Percentiles rank a stretch among this genome's conserved stretches.
Conservation (phyloP, 768 basidiomycete species). For the Pisolithus albus region DNA sequence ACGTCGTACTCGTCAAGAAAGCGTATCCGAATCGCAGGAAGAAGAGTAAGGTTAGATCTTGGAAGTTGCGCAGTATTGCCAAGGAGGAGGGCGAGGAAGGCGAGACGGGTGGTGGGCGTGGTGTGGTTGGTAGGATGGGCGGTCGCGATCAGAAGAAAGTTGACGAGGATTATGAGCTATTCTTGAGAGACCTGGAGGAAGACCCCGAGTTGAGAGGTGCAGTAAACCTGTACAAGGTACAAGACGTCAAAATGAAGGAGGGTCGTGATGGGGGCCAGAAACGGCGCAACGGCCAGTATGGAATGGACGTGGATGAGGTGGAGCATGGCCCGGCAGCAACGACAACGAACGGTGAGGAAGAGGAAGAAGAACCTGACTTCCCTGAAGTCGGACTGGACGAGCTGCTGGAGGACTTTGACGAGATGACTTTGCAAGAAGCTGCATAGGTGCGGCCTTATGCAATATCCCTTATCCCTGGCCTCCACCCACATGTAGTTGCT, state of each 20-base stretch:
- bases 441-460: background rate
- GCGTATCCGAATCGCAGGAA: slow-evolving; percentile 90
- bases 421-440: slow-evolving; percentile 67
- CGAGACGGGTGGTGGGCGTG: slow-evolving; percentile 67
- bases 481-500: background rate
- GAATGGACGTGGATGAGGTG: slow-evolving; percentile 63
- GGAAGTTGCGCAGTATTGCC: slow-evolving; percentile 89
- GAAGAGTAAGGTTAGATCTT: slow-evolving; percentile 77
- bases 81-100: slow-evolving; percentile 87
- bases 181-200: slow-evolving; percentile 91
- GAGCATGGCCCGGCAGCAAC: slow-evolving; percentile 23
- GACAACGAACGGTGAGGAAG: slow-evolving; percentile 32
- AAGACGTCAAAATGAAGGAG: slow-evolving; percentile 46
- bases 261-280: slow-evolving; percentile 19
- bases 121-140: slow-evolving; percentile 86
- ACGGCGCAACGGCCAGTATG: slow-evolving; percentile 21
- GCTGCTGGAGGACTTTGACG: slow-evolving; percentile 86
- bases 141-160: slow-evolving; percentile 89
- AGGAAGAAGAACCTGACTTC: slow-evolving; percentile 77
- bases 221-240: slow-evolving; percentile 82
- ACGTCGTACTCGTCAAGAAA: slow-evolving; percentile 92
- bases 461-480: background rate
- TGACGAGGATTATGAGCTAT: slow-evolving; percentile 94
- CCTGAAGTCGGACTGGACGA: slow-evolving; percentile 82
- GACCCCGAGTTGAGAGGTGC: slow-evolving; percentile 84